Base-by-base conservation (phyloP, 768 basidiomycete species). In the Tulasnella sp. region DNA sequence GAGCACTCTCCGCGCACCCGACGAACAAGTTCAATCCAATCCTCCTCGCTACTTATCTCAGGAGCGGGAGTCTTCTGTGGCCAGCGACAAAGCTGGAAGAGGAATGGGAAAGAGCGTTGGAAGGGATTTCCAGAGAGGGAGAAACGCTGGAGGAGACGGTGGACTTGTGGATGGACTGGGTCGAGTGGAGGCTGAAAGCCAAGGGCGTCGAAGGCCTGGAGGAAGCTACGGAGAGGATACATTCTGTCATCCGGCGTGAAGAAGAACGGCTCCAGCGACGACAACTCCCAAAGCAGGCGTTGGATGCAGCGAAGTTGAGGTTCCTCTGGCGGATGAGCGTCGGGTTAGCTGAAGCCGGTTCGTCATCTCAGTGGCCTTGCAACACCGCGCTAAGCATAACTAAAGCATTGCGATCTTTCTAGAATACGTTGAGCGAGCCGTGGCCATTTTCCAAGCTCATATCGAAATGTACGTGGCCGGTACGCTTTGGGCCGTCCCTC, bases 391-490 rank as follows among this genome's bases (percentile, higher is more conserved):
- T 29, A 34, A 17, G n/a, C 22, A 11, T 37, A 71, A 72, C 62
- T 78, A 59, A 52, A 34, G 8, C 67, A 34, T 26, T 40, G 29
- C 37, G 32, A 19, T 17, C 29, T 4, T 35, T 22, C 34, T 32
- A 93, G 91, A 92, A 14, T 93, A 85, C 74, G 74, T 82, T 52
- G 92, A 94, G 79, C 86, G 89, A 64, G 89, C 90, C 12, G 87
- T 83, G 69, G 91, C 91, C 3, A 81, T 92, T 77, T 90, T 92
- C 76, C 92, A 94, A 78, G 91, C 90, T 11, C 90, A 94, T 79
- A 86, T 89, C 17, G 92, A 94, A 80, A 76, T 93, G 92, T 94
- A 81, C n/a, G n/a, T n/a, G n/a, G n/a, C n/a, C n/a, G n/a, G n/a
- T n/a, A n/a, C n/a, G n/a, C n/a, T n/a, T n/a, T n/a, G n/a, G n/a